Evolutionary conservation across 176 grass and related monocot genomes (phyloP), one percentile per base, ranked within the genome.

Genomic region (Rhynchospora tenuis): DNA sequence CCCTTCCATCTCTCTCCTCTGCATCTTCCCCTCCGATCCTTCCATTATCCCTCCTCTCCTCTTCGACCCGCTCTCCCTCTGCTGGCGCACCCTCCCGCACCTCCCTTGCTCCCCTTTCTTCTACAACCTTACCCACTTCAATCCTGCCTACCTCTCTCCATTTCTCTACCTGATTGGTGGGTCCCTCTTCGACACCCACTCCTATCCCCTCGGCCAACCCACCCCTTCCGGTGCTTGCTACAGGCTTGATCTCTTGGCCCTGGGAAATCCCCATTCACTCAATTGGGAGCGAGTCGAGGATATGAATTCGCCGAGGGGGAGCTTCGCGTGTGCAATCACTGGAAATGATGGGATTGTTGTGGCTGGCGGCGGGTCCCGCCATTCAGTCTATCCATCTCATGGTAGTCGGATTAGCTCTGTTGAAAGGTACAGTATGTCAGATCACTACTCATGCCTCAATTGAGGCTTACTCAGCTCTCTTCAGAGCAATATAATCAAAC

Each of bases 1-100:
- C 10, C 90, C 94, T 2, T 73, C 64, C 16, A 83, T 81, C 10
- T 89, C 90, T 17, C 92, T 97, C 46, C 88, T 97, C 62, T 90
- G 88, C 73, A 80, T 97, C 84, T 97, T 97, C 83, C 92, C 90
- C n/a, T 69, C 81, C 7, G 94, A 97, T 76, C 94, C 94, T 42
- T 94, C 92, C 13, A 57, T 97, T 45, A 77, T 84, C 70, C 84
- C 87, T 27, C 92, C 94, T 9, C 80, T 89, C 87, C 92, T 97
- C 80, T 88, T 94, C 38, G 92, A 94, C 78, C 92, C 94, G 1
- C 63, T 89, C 51, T 85, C 94, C 65, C 66, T 89, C 58, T 58
- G 88, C 45, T 97, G 90, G 88, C 80, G 64, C 20, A 68, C 87
- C 9, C 89, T 97, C 59, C 94, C 94, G 5, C 90, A 81, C 42